Evolutionary conservation across 257 asterid genomes (phyloP), one percentile per base, ranked within the genome.

Genomic region (Plantago major): DNA sequence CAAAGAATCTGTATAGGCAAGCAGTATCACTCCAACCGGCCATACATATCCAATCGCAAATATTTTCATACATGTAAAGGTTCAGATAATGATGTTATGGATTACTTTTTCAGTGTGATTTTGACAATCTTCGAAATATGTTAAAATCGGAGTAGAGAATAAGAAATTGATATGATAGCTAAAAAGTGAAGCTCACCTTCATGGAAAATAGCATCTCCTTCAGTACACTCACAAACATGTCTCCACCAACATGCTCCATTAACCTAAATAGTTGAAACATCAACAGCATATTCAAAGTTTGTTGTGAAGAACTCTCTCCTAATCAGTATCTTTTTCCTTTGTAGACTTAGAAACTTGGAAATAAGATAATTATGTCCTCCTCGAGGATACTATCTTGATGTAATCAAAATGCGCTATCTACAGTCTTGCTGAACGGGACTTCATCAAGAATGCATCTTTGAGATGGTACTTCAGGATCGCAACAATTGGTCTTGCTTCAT

Each of bases 381-480:
- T n/a, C n/a, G n/a, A n/a, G n/a, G n/a, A n/a, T n/a, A n/a, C n/a
- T n/a, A n/a, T n/a, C n/a, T n/a, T n/a, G n/a, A n/a, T n/a, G 62
- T 92, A 92, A 6, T 89, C 95, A n/a, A 15, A 88, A 92, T 46
- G 89, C 87, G 1, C 71, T 82, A 95, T 82, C 78, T 61, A 95
- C 97, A 55, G 98, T 95, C 48, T 78, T 89, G 79, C 84, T 79
- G 71, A 89, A 88, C 1, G 98, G 92, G 11, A 81, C 98, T 10
- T 97, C 98, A 9, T 89, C 97, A 17, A 92, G 78, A 62, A 92
- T 86, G 98, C 93, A 60, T 92, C 98, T 67, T 84, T 89, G 0
- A 92, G 62, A 65, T 84, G 87, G 70, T 81, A 86, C 98, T 97
- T 91, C 7, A 10, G n/a, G 11, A 43, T 1, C 5, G 3, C 5